These are phyloP conservation scores for Cornus controversa DNA, from an alignment of 148 eudicot species.

Conservation along the genomic window DNA sequence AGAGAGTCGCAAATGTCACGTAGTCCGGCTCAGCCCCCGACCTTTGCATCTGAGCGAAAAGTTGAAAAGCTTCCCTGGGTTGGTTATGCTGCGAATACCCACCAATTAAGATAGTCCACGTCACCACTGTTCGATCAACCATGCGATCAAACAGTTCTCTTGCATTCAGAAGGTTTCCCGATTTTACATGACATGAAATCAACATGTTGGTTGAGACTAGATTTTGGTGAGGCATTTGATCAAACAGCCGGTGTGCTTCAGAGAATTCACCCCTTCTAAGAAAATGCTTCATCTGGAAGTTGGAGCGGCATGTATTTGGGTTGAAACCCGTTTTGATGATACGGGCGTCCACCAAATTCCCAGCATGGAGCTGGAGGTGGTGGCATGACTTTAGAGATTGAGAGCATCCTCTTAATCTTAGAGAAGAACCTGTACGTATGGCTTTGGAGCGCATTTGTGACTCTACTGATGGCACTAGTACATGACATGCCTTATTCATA, in stretches of 20 bases:
- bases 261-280: constrained; percentile 33
- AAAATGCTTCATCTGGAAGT: constrained; percentile 41
- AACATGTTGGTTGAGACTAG: constrained; percentile 47
- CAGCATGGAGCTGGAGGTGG: not conserved
- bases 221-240: constrained; percentile 67
- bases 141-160: constrained; percentile 54
- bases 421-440: not conserved
- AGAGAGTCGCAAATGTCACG: constrained; percentile 65
- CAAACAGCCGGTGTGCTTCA: constrained; percentile 54
- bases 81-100: constrained; percentile 47
- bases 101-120: constrained; percentile 82
- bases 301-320: constrained; percentile 49
- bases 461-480: too few relatives aligned
- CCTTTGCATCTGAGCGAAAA: constrained; percentile 55
- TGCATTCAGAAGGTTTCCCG: constrained; percentile 50
- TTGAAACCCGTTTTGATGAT: constrained; percentile 75
- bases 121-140: constrained; percentile 42
- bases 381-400: not conserved
- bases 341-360: constrained; percentile 42
- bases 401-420: not conserved
- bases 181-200: constrained; percentile 59
- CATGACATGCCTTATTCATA: too few relatives aligned
- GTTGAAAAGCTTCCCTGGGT: constrained; percentile 50
- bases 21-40: constrained; percentile 51
- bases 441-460: constrained; percentile 9